Conservation (phyloP, 345 rosid genomes). For the Xanthoceras sorbifolium region DNA sequence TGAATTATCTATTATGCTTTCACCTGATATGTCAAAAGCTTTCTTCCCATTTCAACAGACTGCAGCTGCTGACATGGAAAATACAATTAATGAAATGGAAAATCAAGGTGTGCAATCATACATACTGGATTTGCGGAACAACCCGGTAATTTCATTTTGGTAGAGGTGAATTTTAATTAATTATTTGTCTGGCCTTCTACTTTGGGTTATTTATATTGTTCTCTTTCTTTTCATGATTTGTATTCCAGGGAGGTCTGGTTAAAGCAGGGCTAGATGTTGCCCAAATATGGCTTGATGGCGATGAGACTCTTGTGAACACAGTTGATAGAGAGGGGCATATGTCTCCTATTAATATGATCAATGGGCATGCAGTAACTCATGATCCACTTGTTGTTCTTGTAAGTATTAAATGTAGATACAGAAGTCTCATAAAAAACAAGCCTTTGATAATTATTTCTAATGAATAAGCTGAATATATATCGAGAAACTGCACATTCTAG, state of each 20-base stretch:
- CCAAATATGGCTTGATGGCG: slow-evolving; percentile 87
- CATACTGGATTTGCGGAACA: slow-evolving; percentile 84
- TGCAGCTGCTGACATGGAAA: slow-evolving; percentile 79
- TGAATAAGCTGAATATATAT: not conserved
- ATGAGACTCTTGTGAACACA: slow-evolving; percentile 86
- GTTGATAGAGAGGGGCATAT: slow-evolving; percentile 77
- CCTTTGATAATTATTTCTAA: not conserved
- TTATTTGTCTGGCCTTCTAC: not conserved
- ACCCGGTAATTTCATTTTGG: slow-evolving; percentile 50
- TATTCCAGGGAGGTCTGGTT: slow-evolving; percentile 80
- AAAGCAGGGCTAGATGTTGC: slow-evolving; percentile 93
- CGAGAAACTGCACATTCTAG: not conserved
- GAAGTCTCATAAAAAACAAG: not conserved
- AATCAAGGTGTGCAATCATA: slow-evolving; percentile 71
- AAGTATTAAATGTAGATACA: slow-evolving; percentile 30
- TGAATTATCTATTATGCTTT: not conserved
- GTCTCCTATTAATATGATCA: slow-evolving; percentile 67
- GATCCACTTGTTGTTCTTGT: slow-evolving; percentile 93
- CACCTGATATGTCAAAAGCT: not conserved
- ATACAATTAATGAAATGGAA: slow-evolving; percentile 74
- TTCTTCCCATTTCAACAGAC: slow-evolving; percentile 43
- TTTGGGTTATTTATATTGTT: slow-evolving; percentile 14
- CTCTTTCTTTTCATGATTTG: not conserved
- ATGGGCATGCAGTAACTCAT: slow-evolving; percentile 84
- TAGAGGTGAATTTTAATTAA: not conserved